Evolutionary conservation across 2,329 filamentous ascomycete species (phyloP), one percentile per base, ranked within the genome.

Genomic region (Aspergillus sergii): DNA sequence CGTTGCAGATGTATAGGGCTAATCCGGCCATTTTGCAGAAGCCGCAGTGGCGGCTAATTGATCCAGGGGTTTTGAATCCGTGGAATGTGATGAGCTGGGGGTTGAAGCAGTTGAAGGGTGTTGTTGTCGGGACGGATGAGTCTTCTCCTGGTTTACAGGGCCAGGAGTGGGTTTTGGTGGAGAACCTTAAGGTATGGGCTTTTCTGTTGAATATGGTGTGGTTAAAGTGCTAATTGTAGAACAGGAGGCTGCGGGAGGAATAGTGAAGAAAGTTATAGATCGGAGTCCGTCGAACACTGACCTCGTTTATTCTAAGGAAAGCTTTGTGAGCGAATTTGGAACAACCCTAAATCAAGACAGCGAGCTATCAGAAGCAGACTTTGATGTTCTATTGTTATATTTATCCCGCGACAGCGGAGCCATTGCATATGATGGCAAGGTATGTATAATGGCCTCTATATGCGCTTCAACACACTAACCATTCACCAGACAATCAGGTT

Each of bases 71-170:
- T 12, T 83, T 87, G 1, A 82, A 89, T 59, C 88, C 92, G 2
- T 91, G 89, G 87, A 84, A 85, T 60, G 84, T 94, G 6, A 77
- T 95, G 68, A 85, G 85, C 11, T 97, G 94, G 93, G 88, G 91
- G 0, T 76, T 94, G 64, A 85, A 86, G 59, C 89, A 91, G 72
- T 76, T 93, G 19, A 91, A 91, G 1, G 78, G 78, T 1, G 64
- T 78, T 39, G 78, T 93, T 4, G 75, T 84, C 3, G 84, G 85
- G 4, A 75, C 77, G 34, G 64, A 66, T 3, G 75, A 75, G 16
- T 73, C 70, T 12, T 69, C 73, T 2, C 69, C 75, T 3, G 73
- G 66, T 53, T 63, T 84, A 53, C 78, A 76, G 58, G 72, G 69
- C 12, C 81, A 79, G 60, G 76, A 79, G 58, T 75, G 84, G 61